phyloP scores from a whole-genome alignment of 768 basidiomycete species.

The Lactarius psammicola region DNA sequence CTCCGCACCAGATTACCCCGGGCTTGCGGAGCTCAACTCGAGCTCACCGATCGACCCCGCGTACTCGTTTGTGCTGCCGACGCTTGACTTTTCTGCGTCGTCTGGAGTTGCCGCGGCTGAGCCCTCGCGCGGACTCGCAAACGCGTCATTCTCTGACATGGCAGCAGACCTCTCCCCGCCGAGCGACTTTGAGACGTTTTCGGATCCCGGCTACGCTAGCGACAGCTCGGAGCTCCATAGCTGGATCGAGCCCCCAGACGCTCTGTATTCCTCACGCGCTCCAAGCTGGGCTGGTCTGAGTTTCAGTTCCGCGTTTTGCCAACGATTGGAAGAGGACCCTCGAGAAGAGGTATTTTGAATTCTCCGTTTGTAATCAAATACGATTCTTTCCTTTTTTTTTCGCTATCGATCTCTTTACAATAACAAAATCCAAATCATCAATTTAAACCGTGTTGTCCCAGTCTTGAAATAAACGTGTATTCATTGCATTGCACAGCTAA shows the following conservation, averaged over 20 bases:
- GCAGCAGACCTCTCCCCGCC: constrained; percentile 3
- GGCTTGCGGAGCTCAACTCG: constrained; percentile 15
- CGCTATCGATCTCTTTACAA: neutral
- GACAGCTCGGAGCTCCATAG: constrained; percentile 30
- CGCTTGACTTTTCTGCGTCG: constrained; percentile 65
- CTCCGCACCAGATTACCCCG: constrained; percentile 9
- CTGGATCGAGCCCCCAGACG: constrained; percentile 25
- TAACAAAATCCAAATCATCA: neutral
- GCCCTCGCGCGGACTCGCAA: constrained; percentile 21
- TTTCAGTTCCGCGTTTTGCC: constrained; percentile 43
- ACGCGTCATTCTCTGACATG: constrained; percentile 13
- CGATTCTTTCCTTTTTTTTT: neutral
- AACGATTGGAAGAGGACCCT: constrained; percentile 31
- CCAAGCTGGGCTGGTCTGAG: constrained; percentile 37
- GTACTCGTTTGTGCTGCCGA: constrained; percentile 72
- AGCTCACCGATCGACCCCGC: constrained; percentile 49
- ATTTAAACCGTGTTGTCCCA: neutral
- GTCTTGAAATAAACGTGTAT: neutral
- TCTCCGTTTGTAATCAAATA: neutral
- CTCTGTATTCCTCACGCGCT: constrained; percentile 13
- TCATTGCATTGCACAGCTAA: too few species aligned
- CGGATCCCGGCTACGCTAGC: constrained; percentile 9
- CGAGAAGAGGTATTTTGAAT: constrained; percentile 32
- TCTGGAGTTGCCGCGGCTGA: constrained; percentile 32
- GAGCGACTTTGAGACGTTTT: constrained; percentile 12